phyloP scores from a whole-genome alignment of 495 filamentous ascomycete species.

The Podospora australis region DNA sequence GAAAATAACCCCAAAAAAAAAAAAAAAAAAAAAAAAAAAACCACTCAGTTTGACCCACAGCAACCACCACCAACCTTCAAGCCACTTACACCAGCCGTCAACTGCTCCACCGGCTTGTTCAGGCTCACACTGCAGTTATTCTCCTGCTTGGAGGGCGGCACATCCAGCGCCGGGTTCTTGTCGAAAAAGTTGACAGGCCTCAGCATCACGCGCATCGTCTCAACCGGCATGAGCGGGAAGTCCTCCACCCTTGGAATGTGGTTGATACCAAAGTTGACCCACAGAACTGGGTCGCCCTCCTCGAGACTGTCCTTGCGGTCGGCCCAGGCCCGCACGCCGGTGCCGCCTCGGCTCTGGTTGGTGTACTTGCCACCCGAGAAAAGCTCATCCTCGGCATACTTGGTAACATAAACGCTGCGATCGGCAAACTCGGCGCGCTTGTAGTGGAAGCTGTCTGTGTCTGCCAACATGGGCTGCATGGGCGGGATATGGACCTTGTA shows the following conservation, averaged over 20 bases:
- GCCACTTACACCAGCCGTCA: not conserved
- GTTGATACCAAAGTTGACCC: conserved; percentile 55
- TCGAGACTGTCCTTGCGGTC: conserved; percentile 14
- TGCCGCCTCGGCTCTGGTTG: conserved; percentile 53
- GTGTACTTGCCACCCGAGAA: conserved; percentile 83
- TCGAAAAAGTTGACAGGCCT: conserved; percentile 72
- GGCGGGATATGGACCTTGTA: conserved; percentile 72
- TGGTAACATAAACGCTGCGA: conserved; percentile 74
- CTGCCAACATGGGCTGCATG: conserved; percentile 76
- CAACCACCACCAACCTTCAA: not conserved
- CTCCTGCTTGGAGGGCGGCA: conserved; percentile 53
- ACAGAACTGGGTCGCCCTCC: conserved; percentile 45
- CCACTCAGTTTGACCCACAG: no score
- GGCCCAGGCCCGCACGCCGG: conserved; percentile 21
- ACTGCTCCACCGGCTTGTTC: conserved; percentile 1
- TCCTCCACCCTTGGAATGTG: conserved; percentile 47
- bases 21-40: no score
- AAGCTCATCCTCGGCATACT: conserved; percentile 69
- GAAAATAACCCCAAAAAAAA: no score
- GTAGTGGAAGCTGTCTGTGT: conserved; percentile 59
- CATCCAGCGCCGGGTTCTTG: conserved; percentile 67
- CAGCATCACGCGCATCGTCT: conserved; percentile 44
- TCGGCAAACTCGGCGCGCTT: conserved; percentile 77
- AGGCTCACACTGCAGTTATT: conserved; percentile 40
- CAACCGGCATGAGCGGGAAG: conserved; percentile 47